These are phyloP conservation scores for Fusarium humuli DNA, from an alignment of 2,329 filamentous ascomycete genomes.

Conservation along the genomic window DNA sequence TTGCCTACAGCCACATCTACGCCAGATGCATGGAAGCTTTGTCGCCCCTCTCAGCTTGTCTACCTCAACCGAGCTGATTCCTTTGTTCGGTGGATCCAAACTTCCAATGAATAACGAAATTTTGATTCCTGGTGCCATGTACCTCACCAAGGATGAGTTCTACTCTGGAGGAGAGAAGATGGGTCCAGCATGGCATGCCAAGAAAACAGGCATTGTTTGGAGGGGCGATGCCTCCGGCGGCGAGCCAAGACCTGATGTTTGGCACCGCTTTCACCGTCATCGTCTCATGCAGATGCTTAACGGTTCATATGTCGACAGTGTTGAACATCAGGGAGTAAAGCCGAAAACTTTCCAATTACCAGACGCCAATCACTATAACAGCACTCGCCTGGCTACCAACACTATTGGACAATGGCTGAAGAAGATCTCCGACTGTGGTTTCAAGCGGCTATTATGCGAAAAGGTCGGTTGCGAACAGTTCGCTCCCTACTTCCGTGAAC, in stretches of 20 bases:
- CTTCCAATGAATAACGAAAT: slow-evolving; percentile 73
- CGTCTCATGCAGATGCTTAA: slow-evolving; percentile 78
- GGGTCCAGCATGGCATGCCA: slow-evolving; percentile 69
- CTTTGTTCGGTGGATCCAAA: slow-evolving; percentile 72
- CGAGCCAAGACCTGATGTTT: slow-evolving; percentile 64
- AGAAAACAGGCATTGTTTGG: slow-evolving; percentile 69
- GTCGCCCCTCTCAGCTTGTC: slow-evolving; percentile 64
- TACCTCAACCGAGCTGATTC: slow-evolving; percentile 66
- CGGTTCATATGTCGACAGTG: slow-evolving; percentile 64
- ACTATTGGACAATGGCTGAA: slow-evolving; percentile 57
- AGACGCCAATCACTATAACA: slow-evolving; percentile 56
- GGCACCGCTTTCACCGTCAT: slow-evolving; percentile 77
- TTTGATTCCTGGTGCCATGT: slow-evolving; percentile 73
- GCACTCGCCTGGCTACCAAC: slow-evolving; percentile 49
- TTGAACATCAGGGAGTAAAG: slow-evolving; percentile 57
- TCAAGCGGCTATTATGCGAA: slow-evolving; percentile 56
- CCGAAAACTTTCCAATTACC: slow-evolving; percentile 64
- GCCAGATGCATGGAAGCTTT: slow-evolving; percentile 67
- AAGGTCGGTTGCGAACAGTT: slow-evolving; percentile 55
- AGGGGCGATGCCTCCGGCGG: slow-evolving; percentile 74
- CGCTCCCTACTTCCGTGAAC: slow-evolving; percentile 50
- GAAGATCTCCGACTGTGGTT: slow-evolving; percentile 57
- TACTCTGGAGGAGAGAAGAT: slow-evolving; percentile 68
- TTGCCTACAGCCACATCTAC: slow-evolving; percentile 67
- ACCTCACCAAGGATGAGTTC: slow-evolving; percentile 67